These are phyloP conservation scores for Polysphondylium violaceum DNA, from an alignment of 78 protist genomes.

Conservation along the genomic window DNA sequence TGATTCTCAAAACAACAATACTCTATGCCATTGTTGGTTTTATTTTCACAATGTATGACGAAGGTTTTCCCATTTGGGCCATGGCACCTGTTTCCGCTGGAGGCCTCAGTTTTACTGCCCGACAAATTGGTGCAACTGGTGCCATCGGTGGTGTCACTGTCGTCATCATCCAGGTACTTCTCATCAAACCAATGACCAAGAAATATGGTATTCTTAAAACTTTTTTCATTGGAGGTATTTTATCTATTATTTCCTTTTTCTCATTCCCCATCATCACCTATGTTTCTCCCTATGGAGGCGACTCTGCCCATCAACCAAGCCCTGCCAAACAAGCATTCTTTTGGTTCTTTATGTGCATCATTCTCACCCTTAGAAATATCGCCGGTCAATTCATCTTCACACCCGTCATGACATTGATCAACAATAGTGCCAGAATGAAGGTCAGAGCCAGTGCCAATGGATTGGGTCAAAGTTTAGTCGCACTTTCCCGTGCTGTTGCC, in stretches of 20 bases:
- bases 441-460: constrained; percentile 62
- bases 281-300: background rate
- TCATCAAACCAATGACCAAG: constrained; percentile 15
- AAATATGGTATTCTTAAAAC: constrained; percentile 36
- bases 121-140: constrained; percentile 35
- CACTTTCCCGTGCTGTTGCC: constrained; percentile 30
- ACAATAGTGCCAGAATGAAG: constrained; percentile 27
- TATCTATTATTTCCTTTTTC: background rate
- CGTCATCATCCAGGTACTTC: constrained; percentile 8
- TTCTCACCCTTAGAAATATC: background rate
- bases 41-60: constrained; percentile 54
- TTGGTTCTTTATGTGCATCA: constrained; percentile 8
- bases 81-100: constrained; percentile 12
- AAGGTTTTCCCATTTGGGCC: constrained; percentile 63
- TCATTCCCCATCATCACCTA: constrained; percentile 9
- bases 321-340: background rate
- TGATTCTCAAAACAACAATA: constrained; percentile 13
- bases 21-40: constrained; percentile 38
- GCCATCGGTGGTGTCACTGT: constrained; percentile 49
- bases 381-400: constrained; percentile 47
- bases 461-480: constrained; percentile 50
- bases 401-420: constrained; percentile 61
- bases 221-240: background rate
- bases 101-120: constrained; percentile 14
- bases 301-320: background rate